Percentiles rank a stretch among this genome's conserved stretches.
These are phyloP conservation scores for Trichoderma sp. DNA, from an alignment of 2,329 filamentous ascomycete species.

Conservation along the genomic window DNA sequence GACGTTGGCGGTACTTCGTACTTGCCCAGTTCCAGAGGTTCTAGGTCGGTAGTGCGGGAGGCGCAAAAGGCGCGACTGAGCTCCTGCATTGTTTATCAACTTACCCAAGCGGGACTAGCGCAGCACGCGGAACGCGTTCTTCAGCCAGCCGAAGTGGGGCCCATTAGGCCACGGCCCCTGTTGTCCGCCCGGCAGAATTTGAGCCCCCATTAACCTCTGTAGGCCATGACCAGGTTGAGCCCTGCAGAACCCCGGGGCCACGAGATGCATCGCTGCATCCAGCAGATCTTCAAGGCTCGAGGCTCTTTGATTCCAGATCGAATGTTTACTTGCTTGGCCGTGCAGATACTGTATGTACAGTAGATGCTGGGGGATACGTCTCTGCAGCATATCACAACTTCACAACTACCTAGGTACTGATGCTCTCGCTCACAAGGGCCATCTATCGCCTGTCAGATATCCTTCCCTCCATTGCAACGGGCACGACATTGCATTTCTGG, in stretches of 20 bases:
- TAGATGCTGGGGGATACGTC: too few relatives aligned
- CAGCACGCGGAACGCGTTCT: slow-evolving; percentile 41
- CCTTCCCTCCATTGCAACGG: slow-evolving; percentile 20
- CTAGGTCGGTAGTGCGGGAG: neutral
- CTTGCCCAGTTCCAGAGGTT: neutral
- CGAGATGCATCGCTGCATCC: too few relatives aligned
- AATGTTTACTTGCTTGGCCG: too few relatives aligned
- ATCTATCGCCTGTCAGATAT: neutral
- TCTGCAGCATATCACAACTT: too few relatives aligned
- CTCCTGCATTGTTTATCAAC: slow-evolving; percentile 45
- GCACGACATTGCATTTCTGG: slow-evolving; percentile 32
- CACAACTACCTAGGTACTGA: too few relatives aligned
- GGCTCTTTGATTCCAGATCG: too few relatives aligned
- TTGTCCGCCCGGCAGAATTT: slow-evolving; percentile 22
- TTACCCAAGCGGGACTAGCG: slow-evolving; percentile 38
- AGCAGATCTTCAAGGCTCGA: too few relatives aligned
- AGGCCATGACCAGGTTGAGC: neutral
- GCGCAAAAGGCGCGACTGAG: slow-evolving; percentile 26
- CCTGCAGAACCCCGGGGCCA: too few relatives aligned
- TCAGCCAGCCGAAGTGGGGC: slow-evolving; percentile 10
- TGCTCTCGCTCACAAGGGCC: neutral
- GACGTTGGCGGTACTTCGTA: neutral
- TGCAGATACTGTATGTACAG: too few relatives aligned
- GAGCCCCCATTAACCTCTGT: neutral
- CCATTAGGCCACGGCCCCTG: slow-evolving; percentile 11